A percentile compares a stretch with the other conserved stretches of the same genome.
Evolutionary conservation across 306 rosid genomes (phyloP).

Genomic region (Trichosanthes cucumerina): DNA sequence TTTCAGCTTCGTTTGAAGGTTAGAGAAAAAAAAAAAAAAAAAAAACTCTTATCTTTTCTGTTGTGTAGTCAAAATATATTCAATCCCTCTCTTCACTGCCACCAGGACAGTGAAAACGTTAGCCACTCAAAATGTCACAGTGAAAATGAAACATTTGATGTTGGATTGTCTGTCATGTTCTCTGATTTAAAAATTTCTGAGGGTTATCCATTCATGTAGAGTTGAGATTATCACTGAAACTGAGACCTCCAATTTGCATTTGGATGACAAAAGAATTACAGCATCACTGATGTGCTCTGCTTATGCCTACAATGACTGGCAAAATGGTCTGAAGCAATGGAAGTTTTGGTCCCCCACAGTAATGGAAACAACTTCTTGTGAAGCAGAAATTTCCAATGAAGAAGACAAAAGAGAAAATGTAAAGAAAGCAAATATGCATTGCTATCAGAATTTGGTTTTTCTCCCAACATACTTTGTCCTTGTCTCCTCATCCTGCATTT

Average conservation of each 20-base stretch:
- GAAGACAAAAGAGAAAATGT: slow-evolving; percentile 31
- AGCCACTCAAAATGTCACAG: background rate
- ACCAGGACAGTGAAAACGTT: background rate
- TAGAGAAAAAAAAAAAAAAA: too few relatives aligned
- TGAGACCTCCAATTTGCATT: background rate
- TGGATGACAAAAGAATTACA: slow-evolving; percentile 1
- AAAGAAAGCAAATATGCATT: slow-evolving; percentile 24
- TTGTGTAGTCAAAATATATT: background rate
- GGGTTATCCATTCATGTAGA: background rate
- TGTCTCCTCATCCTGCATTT: slow-evolving; percentile 37
- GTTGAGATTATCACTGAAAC: background rate
- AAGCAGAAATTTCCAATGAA: slow-evolving; percentile 26
- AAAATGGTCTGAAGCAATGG: background rate
- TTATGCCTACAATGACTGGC: background rate
- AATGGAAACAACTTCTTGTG: background rate
- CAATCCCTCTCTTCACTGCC: background rate
- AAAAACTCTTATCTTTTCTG: too few relatives aligned
- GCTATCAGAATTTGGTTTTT: slow-evolving; percentile 36
- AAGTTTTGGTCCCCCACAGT: slow-evolving; percentile 21
- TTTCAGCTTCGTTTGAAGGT: too few relatives aligned
- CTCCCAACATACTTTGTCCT: slow-evolving; percentile 43
- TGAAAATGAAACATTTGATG: background rate
- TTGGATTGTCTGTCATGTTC: background rate
- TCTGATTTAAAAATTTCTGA: background rate
- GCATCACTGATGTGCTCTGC: slow-evolving; percentile 16